phyloP scores from a whole-genome alignment of 148 eudicot species.

The Persicaria maculosa region DNA sequence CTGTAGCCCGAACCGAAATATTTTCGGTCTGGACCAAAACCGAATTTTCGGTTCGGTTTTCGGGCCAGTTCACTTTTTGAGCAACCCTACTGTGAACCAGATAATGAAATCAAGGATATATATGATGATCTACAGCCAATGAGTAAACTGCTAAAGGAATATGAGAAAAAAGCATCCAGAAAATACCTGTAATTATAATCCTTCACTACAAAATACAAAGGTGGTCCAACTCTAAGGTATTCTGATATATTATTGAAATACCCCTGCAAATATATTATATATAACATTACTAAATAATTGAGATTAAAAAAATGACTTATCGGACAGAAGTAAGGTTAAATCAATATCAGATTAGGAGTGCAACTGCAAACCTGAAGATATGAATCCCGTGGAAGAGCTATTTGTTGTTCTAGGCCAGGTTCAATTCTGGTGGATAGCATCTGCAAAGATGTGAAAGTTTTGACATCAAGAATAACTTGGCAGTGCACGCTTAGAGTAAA shows the following conservation, averaged over 20 bases:
- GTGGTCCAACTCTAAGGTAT: conserved; percentile 65
- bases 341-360: background rate
- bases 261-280: conserved; percentile 31
- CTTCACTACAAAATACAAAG: conserved; percentile 61
- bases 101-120: background rate
- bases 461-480: background rate
- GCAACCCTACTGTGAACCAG: background rate
- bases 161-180: conserved; percentile 1
- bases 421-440: conserved; percentile 50
- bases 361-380: conserved; percentile 50
- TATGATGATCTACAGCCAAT: background rate
- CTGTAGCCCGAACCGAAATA: no score
- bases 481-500: background rate
- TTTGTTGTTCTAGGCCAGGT: conserved; percentile 57
- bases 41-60: no score
- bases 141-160: background rate
- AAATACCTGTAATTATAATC: conserved; percentile 64
- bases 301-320: conserved; percentile 3
- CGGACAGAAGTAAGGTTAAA: background rate
- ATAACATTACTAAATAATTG: background rate
- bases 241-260: conserved; percentile 52
- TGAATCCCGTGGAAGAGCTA: conserved; percentile 67
- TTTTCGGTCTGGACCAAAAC: no score
- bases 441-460: conserved; percentile 21
- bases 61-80: no score